Evolutionary conservation across 352 stramenopile genomes (phyloP).

Genomic region (Globisporangium barbulae): DNA sequence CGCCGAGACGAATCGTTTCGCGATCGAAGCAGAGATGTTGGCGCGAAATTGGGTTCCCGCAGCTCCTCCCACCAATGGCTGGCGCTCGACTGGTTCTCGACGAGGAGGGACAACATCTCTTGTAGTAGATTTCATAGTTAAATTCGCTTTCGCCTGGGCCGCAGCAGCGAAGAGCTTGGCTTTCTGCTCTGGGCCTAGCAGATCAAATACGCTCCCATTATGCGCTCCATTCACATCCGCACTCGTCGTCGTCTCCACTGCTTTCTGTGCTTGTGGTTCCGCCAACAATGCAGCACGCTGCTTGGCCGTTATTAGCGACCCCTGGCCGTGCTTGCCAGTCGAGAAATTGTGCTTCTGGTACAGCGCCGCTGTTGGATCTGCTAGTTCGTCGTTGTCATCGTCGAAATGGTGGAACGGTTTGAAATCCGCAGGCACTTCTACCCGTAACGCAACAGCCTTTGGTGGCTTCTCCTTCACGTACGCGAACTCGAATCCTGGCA

Average conservation of each 20-base stretch:
- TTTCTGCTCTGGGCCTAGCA: conserved; percentile 43
- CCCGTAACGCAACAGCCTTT: conserved; percentile 31
- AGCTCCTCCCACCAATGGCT: conserved; percentile 34
- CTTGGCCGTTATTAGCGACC: conserved; percentile 44
- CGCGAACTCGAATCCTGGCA: conserved; percentile 59
- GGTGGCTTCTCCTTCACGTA: conserved; percentile 36
- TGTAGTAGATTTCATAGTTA: background rate
- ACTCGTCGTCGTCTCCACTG: background rate
- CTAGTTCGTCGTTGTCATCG: conserved; percentile 22
- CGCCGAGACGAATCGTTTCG: conserved; percentile 76
- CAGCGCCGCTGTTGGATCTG: conserved; percentile 23
- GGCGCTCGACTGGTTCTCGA: conserved; percentile 15
- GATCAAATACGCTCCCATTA: conserved; percentile 56
- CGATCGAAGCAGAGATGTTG: conserved; percentile 77
- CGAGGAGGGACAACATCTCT: background rate
- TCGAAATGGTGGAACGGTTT: conserved; percentile 45
- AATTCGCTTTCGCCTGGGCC: conserved; percentile 24
- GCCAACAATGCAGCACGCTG: conserved; percentile 41
- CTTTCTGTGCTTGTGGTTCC: conserved; percentile 14
- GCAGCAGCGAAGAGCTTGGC: conserved; percentile 41
- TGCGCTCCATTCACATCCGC: background rate
- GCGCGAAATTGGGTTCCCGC: conserved; percentile 53
- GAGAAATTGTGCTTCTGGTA: conserved; percentile 64
- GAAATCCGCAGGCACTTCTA: conserved; percentile 57
- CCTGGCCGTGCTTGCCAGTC: conserved; percentile 29